Base-by-base conservation (phyloP, 208 protist genomes). In the Acanthamoeba rhysodes region DNA sequence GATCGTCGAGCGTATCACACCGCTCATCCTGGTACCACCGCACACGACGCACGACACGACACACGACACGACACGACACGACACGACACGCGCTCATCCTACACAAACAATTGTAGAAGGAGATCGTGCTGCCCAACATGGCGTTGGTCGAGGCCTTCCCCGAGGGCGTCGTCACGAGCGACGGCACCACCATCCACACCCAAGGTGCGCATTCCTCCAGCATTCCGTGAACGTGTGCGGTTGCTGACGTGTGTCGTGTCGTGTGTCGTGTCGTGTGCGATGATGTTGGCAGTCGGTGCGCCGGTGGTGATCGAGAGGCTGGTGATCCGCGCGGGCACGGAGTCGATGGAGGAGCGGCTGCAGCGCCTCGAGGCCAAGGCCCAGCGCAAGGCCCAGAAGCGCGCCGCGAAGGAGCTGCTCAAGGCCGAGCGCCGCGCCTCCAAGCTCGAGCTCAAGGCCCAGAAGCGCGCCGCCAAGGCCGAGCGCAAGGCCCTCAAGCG, bases 271-370 rank as follows among this genome's bases (percentile, higher is more conserved):
- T 27, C 74, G 16, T 41, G 74, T 24, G 37, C 34, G 41, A 22
- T 37, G n/a, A n/a, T n/a, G n/a, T n/a, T 12, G 9, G 0, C 74
- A 84, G 74, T 34, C 6, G 78, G 78, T 41, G 24, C 10, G 78
- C 78, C 78, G 48, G 45, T 87, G 27, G 78, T 87, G 78, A 87
- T 87, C 48, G 78, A 87, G 78, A 14, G 29, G 78, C 78, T 87
- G 10, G 78, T 87, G 78, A 87, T 87, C 78, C 78, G n/a, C 9
- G 41, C n/a, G 14, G 50, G 4, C 48, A 87, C 78, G 10, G 48
- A 20, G 78, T 18, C 78, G 20, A 20, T 53, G 7, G 78, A 87
- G 50, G 78, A 53, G 24, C 78, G 78, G 9, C 45, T 87, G 78
- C 1, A 6, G 8, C 45, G 45, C 9, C 78, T 87, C n/a, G 78